A percentile compares a stretch with the other conserved stretches of the same genome.
These are phyloP conservation scores for Lumnitzera littorea DNA, from an alignment of 345 rosid species.

Conservation along the genomic window DNA sequence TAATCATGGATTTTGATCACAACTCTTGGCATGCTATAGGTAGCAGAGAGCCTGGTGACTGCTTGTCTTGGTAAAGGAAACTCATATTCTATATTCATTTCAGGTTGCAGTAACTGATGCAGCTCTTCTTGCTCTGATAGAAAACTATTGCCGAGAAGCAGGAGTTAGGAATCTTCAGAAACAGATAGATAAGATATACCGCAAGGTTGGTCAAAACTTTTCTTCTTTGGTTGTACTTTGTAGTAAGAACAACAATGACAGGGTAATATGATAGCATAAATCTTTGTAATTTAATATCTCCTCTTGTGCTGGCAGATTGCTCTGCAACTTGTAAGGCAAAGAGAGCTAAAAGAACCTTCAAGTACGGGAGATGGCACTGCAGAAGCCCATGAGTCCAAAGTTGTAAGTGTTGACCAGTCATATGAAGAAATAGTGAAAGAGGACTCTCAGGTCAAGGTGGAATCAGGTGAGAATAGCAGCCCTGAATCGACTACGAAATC, in stretches of 20 bases:
- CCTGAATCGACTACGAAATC: conserved; percentile 9
- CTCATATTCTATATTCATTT: not conserved
- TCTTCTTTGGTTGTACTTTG: not conserved
- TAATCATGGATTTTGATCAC: no score
- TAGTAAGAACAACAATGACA: no score
- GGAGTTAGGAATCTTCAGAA: conserved; percentile 99
- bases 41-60: not conserved
- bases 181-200: conserved; percentile 98
- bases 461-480: conserved; percentile 22
- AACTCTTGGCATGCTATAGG: not conserved
- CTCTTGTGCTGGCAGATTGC: conserved; percentile 51
- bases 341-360: conserved; percentile 38
- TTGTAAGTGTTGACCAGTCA: conserved; percentile 16
- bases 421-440: conserved; percentile 21
- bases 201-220: conserved; percentile 48
- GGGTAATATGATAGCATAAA: no score
- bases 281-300: no score
- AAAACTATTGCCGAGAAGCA: conserved; percentile 97
- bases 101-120: conserved; percentile 94
- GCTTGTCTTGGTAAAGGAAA: not conserved
- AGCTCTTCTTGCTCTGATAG: conserved; percentile 81
- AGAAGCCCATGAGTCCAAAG: conserved; percentile 16
- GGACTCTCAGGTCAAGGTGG: conserved; percentile 18
- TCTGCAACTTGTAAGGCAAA: conserved; percentile 77
- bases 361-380: conserved; percentile 21